These are phyloP conservation scores for Marasmius sp. DNA, from an alignment of 1,284 basidiomycete genomes.

Conservation along the genomic window DNA sequence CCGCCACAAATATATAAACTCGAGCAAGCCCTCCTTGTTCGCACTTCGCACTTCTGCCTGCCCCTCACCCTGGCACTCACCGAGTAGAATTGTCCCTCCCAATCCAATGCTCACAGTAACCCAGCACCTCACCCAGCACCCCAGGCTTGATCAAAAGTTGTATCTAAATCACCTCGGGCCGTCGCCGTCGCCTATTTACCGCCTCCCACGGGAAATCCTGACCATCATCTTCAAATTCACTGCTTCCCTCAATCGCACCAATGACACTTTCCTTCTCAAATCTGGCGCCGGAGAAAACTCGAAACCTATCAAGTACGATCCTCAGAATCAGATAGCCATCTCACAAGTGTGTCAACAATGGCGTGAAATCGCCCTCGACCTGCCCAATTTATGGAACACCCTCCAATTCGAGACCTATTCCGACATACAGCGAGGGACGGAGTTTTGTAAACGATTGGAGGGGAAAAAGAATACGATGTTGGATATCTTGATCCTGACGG, in stretches of 20 bases:
- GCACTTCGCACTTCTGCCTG: background rate
- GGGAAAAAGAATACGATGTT: conserved; percentile 29
- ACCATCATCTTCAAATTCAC: background rate
- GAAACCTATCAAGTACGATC: conserved; percentile 39
- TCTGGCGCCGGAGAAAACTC: conserved; percentile 38
- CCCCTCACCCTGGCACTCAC: background rate
- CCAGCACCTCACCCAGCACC: background rate
- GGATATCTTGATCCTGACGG: conserved; percentile 58
- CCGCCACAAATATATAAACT: background rate
- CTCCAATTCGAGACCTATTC: conserved; percentile 49
- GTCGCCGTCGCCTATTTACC: background rate
- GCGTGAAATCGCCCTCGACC: conserved; percentile 51
- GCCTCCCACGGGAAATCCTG: background rate
- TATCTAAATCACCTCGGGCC: no score
- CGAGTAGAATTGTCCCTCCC: background rate
- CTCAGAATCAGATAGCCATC: conserved; percentile 46
- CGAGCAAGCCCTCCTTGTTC: background rate
- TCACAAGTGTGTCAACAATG: conserved; percentile 57
- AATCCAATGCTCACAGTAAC: background rate
- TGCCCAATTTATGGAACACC: conserved; percentile 50
- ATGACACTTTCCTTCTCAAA: conserved; percentile 46
- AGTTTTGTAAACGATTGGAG: conserved; percentile 45
- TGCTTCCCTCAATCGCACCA: background rate
- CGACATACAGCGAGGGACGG: conserved; percentile 46
- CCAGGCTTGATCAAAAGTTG: no score